Conservation (phyloP, 805 yeast genomes). For the Candida awuae region DNA sequence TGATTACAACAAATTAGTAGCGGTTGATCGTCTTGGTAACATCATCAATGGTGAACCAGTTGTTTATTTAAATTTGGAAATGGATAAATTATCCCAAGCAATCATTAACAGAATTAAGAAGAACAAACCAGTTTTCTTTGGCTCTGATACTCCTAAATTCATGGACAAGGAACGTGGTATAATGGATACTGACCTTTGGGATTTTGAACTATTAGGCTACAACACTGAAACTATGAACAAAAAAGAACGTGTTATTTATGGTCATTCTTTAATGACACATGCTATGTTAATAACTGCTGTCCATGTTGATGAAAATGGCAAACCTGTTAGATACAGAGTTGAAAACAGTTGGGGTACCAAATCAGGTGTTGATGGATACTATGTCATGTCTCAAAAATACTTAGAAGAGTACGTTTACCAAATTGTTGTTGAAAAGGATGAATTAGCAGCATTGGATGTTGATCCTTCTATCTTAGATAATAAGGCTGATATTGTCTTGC, state of each 20-base stretch:
- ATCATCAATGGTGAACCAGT: slow-evolving; percentile 64
- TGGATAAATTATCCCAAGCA: slow-evolving; percentile 47
- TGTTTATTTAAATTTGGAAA: slow-evolving; percentile 60
- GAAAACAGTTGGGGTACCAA: slow-evolving; percentile 76
- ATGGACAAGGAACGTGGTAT: slow-evolving; percentile 57
- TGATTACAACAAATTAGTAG: slow-evolving; percentile 50
- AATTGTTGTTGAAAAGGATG: slow-evolving; percentile 48
- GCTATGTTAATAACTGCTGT: slow-evolving; percentile 85
- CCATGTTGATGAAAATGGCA: slow-evolving; percentile 55
- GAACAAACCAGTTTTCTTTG: slow-evolving; percentile 79
- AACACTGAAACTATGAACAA: slow-evolving; percentile 42
- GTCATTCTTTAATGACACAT: slow-evolving; percentile 77
- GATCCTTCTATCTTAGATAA: slow-evolving; percentile 30
- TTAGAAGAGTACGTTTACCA: slow-evolving; percentile 70
- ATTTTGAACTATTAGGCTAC: slow-evolving; percentile 50
- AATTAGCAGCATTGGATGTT: slow-evolving; percentile 27
- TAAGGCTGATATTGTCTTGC: slow-evolving; percentile 45
- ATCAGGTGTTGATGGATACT: slow-evolving; percentile 59
- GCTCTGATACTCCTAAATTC: slow-evolving; percentile 81
- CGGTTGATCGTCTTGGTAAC: slow-evolving; percentile 70
- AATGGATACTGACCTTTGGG: slow-evolving; percentile 65
- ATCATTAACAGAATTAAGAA: slow-evolving; percentile 62
- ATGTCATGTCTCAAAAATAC: slow-evolving; percentile 65
- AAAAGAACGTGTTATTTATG: slow-evolving; percentile 61
- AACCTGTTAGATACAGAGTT: slow-evolving; percentile 62